These are phyloP conservation scores for Pestalotiopsis sp. DNA, from an alignment of 2,329 filamentous ascomycete genomes.

Conservation along the genomic window DNA sequence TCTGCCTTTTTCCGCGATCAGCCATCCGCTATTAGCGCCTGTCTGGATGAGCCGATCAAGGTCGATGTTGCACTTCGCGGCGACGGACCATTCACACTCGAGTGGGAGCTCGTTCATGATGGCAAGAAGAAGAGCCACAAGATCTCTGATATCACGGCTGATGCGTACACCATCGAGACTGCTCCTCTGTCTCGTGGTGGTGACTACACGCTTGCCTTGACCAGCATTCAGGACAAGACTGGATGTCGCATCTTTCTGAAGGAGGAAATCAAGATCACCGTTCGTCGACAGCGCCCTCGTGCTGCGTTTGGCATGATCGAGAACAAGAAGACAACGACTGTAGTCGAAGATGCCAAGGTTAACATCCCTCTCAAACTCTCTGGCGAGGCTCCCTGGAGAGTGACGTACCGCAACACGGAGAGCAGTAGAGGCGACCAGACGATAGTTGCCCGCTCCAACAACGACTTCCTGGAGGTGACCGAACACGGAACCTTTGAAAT, in stretches of 20 bases:
- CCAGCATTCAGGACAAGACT: constrained; percentile 82
- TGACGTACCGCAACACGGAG: constrained; percentile 74
- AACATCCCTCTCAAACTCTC: constrained; percentile 82
- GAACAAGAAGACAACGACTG: constrained; percentile 72
- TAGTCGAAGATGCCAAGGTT: constrained; percentile 75
- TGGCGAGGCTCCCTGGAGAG: constrained; percentile 81
- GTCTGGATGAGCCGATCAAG: constrained; percentile 79
- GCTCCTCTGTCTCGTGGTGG: constrained; percentile 77
- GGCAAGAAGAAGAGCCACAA: constrained; percentile 77
- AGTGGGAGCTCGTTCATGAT: constrained; percentile 91
- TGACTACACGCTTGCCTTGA: constrained; percentile 85
- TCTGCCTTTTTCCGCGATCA: constrained; percentile 70
- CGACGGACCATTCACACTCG: constrained; percentile 83
- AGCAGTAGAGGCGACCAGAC: constrained; percentile 41
- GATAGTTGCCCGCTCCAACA: constrained; percentile 46
- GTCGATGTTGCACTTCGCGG: constrained; percentile 77
- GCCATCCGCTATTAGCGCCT: constrained; percentile 64
- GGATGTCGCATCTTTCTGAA: constrained; percentile 86
- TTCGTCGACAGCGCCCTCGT: constrained; percentile 85
- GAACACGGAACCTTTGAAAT: constrained; percentile 80
- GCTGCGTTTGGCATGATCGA: constrained; percentile 86
- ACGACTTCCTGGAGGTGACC: constrained; percentile 69
- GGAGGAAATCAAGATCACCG: constrained; percentile 81
- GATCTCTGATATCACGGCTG: constrained; percentile 63
- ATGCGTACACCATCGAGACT: constrained; percentile 73